These are phyloP conservation scores for Pseudocercospora eumusae DNA, from an alignment of 2,329 filamentous ascomycete genomes.

Conservation along the genomic window DNA sequence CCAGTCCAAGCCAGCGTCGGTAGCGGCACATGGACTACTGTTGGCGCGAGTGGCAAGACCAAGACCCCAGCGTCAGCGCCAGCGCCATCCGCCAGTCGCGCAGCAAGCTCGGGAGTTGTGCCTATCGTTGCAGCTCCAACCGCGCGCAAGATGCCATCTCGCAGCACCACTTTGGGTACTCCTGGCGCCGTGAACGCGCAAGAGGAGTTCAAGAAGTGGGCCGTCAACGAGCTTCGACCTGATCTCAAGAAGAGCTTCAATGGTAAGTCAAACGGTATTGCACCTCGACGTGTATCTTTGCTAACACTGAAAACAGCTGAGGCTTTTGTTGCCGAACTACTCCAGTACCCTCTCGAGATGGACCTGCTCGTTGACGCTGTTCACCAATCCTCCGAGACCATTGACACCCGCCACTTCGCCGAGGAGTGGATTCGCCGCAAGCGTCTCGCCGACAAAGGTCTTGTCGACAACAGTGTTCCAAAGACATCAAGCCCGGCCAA, in stretches of 20 bases:
- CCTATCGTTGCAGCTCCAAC: conserved; percentile 36
- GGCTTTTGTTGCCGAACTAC: conserved; percentile 74
- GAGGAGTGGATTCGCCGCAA: conserved; percentile 93
- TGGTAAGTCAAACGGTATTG: conserved; percentile 51
- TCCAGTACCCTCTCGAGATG: conserved; percentile 72
- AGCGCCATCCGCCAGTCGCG: conserved; percentile 47
- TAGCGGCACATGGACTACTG: conserved; percentile 84
- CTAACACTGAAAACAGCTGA: conserved; percentile 62
- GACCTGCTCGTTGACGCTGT: conserved; percentile 87
- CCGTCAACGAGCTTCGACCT: conserved; percentile 73
- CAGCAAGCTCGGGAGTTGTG: conserved; percentile 50
- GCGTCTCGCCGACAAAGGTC: conserved; percentile 84
- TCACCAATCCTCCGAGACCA: conserved; percentile 81
- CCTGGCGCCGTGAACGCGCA: conserved; percentile 64
- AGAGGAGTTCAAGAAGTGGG: conserved; percentile 95
- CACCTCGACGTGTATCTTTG: conserved; percentile 8
- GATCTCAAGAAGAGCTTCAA: conserved; percentile 69
- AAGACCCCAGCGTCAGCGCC: conserved; percentile 67
- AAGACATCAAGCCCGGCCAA: conserved; percentile 53
- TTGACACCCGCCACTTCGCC: conserved; percentile 90
- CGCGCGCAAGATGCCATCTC: conserved; percentile 47
- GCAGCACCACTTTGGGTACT: conserved; percentile 57
- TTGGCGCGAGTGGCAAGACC: conserved; percentile 88
- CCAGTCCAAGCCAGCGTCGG: conserved; percentile 44
- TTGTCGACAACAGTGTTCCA: conserved; percentile 64